These are phyloP conservation scores for Bathelium albidoporum DNA, from an alignment of 495 filamentous ascomycete genomes.

Conservation along the genomic window DNA sequence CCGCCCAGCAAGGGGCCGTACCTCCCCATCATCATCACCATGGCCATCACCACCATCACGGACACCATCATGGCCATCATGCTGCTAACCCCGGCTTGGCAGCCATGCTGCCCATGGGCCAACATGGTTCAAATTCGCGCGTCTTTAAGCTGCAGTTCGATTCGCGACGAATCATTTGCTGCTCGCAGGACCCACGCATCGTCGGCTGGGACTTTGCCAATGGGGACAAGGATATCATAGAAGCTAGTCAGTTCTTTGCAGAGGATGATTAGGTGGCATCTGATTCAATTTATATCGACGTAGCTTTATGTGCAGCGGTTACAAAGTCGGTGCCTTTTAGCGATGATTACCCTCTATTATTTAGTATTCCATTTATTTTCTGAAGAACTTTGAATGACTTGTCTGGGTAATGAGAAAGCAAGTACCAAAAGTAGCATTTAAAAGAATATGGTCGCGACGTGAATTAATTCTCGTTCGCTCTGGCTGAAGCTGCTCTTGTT, in stretches of 20 bases:
- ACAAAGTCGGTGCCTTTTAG: too few species aligned
- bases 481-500: not conserved
- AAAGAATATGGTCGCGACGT: not conserved
- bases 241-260: constrained; percentile 1
- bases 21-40: constrained; percentile 8
- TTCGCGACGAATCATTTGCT: constrained; percentile 85
- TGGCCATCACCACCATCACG: constrained; percentile 4
- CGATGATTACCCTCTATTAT: too few species aligned
- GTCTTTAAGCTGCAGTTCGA: constrained; percentile 99
- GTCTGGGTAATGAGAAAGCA: not conserved
- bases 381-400: not conserved
- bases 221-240: constrained; percentile 52
- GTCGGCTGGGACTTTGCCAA: constrained; percentile 98
- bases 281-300: too few species aligned
- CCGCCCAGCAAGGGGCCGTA: not conserved
- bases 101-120: not conserved
- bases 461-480: not conserved
- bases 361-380: not conserved
- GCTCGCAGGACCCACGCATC: constrained; percentile 79
- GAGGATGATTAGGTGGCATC: not conserved
- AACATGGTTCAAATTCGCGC: constrained; percentile 23
- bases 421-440: not conserved
- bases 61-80: not conserved
- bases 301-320: too few species aligned
- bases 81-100: not conserved